Conservation (phyloP, 2,329 filamentous ascomycete species). For the Pseudocercospora pini-densiflorae region DNA sequence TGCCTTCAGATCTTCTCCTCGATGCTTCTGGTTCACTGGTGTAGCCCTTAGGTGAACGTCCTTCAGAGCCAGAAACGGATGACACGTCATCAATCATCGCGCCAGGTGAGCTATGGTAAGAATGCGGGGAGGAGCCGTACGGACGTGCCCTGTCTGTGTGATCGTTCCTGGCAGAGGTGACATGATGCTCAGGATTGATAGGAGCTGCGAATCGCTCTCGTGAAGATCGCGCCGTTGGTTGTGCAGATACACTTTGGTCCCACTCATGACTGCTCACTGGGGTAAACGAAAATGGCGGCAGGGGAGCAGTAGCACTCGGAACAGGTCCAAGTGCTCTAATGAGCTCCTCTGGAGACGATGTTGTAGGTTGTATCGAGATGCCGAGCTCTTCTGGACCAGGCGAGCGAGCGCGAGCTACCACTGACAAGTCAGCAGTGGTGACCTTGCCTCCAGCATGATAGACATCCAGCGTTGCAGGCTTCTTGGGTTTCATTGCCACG, state of each 20-base stretch:
- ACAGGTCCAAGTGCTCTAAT: slow-evolving; percentile 30
- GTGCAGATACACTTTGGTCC: neutral
- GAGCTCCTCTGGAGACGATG: slow-evolving; percentile 30
- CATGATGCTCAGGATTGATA: neutral
- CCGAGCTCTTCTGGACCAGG: slow-evolving; percentile 27
- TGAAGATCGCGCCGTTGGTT: neutral
- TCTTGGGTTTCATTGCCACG: neutral
- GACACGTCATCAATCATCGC: slow-evolving; percentile 11
- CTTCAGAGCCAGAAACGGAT: slow-evolving; percentile 10
- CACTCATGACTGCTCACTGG: neutral
- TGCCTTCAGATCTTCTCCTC: neutral
- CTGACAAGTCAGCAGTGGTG: slow-evolving; percentile 20
- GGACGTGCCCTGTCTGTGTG: neutral
- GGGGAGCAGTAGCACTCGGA: slow-evolving; percentile 11
- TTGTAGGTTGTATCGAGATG: slow-evolving; percentile 25
- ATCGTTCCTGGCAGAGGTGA: neutral
- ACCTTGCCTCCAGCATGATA: slow-evolving; percentile 15
- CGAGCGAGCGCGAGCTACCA: slow-evolving; percentile 24
- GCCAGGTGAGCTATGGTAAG: slow-evolving; percentile 15
- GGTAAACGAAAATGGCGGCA: neutral
- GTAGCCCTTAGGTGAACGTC: slow-evolving; percentile 13
- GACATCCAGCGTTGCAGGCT: slow-evolving; percentile 17
- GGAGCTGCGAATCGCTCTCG: neutral
- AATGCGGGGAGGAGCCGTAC: slow-evolving; percentile 10
- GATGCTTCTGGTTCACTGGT: slow-evolving; percentile 15